Evolutionary conservation across 129 eudicot genomes (phyloP), one percentile per base, ranked within the genome.

Genomic region (Rutidosis leptorrhynchoides): DNA sequence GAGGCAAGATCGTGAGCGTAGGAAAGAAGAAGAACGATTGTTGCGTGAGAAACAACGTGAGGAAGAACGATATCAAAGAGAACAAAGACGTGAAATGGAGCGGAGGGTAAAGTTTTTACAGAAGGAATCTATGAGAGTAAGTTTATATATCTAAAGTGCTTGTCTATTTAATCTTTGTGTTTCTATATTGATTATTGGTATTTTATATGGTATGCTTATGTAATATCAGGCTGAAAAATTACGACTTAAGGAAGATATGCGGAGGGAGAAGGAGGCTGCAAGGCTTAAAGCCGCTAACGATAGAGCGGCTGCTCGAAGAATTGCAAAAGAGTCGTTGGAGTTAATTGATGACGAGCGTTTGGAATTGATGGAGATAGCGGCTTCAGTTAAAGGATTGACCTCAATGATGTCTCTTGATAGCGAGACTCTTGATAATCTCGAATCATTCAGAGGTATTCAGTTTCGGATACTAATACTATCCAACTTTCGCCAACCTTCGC

Each of bases 11-110:
- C 90, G 95, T 1, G 98, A 92, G 73, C 74, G 96, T 23, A 81
- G 91, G 49, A 88, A 82, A 72, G 98, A 92, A 77, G 96, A 92
- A 79, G 98, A 92, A 76, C 82, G 98, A 69, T 65, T 85, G 71
- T 68, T 88, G 77, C 96, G 98, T 26, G 96, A 92, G 79, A 88
- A 85, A 70, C 96, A 81, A 71, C 95, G 96, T 2, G 98, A 92
- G 79, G 98, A 87, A 77, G 98, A 88, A 74, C 78, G 98, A 70
- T 82, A 73, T 74, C 96, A 81, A 67, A 75, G 90, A 77, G 98
- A 92, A 81, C 95, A 92, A 80, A 85, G 81, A 67, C 96, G 96
- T 73, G 96, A 92, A 78, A 79, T 88, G 96, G 98, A 92, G 76
- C 73, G 95, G 63, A 82, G 87, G 68, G 91, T 88, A 65, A 92